Conservation (phyloP, 1,284 basidiomycete species). For the Heterobasidion occidentale region DNA sequence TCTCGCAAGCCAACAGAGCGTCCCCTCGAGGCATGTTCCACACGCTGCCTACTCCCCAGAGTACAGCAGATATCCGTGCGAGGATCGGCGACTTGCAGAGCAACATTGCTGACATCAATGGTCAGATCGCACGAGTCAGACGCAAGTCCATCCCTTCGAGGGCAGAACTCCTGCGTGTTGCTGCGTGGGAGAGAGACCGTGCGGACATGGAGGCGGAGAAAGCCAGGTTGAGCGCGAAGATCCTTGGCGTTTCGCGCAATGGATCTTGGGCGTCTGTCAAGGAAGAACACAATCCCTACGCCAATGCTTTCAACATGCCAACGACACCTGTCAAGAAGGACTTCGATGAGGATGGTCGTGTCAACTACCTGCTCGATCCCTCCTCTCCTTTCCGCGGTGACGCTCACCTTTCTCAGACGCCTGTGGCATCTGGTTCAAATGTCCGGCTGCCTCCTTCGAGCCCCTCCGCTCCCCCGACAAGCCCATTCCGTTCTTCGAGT, state of each 20-base stretch:
- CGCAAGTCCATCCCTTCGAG: constrained; percentile 22
- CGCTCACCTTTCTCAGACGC: neutral
- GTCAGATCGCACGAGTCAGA: constrained; percentile 13
- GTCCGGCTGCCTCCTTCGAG: constrained; percentile 4
- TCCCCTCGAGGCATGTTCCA: neutral
- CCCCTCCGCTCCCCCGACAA: neutral
- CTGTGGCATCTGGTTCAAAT: constrained; percentile 13
- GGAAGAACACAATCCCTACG: constrained; percentile 1
- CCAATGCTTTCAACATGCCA: neutral
- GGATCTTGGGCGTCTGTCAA: neutral
- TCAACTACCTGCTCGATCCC: neutral
- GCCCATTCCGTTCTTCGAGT: neutral
- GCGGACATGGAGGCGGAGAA: constrained; percentile 16
- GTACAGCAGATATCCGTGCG: constrained; percentile 15
- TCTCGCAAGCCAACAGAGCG: neutral
- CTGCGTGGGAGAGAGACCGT: constrained; percentile 13
- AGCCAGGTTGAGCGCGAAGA: constrained; percentile 10
- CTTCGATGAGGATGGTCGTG: neutral
- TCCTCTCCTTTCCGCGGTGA: neutral
- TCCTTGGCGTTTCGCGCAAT: constrained; percentile 9
- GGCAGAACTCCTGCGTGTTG: constrained; percentile 22
- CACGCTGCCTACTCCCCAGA: neutral
- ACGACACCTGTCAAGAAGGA: neutral
- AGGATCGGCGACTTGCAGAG: constrained; percentile 20
- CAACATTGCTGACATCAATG: constrained; percentile 16